These are phyloP conservation scores for Pseudovirgaria hyperparasitica DNA, from an alignment of 2,329 filamentous ascomycete genomes.

Conservation along the genomic window DNA sequence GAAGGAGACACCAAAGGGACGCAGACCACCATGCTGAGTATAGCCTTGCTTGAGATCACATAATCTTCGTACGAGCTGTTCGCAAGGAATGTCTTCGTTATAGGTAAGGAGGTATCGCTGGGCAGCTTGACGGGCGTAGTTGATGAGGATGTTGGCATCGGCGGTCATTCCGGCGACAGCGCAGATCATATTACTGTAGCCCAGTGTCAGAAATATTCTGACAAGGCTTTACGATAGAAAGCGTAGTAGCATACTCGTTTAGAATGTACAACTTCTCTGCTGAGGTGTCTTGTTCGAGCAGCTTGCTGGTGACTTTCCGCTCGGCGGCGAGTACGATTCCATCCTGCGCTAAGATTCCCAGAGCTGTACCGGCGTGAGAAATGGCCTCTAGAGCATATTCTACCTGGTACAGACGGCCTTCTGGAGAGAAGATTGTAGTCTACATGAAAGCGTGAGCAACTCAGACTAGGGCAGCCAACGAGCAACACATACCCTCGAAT, in stretches of 20 bases:
- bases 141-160: constrained; percentile 99
- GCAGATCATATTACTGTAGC: constrained; percentile 92
- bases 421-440: constrained; percentile 99
- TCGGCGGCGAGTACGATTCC: constrained; percentile 96
- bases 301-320: constrained; percentile 97
- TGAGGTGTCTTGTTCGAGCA: constrained; percentile 97
- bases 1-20: constrained; percentile 96
- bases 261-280: constrained; percentile 99
- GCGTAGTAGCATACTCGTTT: constrained; percentile 61
- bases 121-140: constrained; percentile 93
- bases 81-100: constrained; percentile 99
- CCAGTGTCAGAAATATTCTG: constrained; percentile 1
- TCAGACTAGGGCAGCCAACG: constrained; percentile 4
- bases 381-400: constrained; percentile 99
- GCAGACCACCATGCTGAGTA: constrained; percentile 95
- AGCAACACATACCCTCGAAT: constrained; percentile 65
- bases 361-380: constrained; percentile 91
- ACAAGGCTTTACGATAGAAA: neutral
- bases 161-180: constrained; percentile 98
- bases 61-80: constrained; percentile 90
- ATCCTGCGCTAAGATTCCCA: constrained; percentile 94
- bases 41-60: constrained; percentile 99
- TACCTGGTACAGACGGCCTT: constrained; percentile 96
- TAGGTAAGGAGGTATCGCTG: constrained; percentile 97
- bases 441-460: constrained; percentile 27